Base-by-base conservation (phyloP, 768 basidiomycete genomes). In the Plicaturopsis crispa region DNA sequence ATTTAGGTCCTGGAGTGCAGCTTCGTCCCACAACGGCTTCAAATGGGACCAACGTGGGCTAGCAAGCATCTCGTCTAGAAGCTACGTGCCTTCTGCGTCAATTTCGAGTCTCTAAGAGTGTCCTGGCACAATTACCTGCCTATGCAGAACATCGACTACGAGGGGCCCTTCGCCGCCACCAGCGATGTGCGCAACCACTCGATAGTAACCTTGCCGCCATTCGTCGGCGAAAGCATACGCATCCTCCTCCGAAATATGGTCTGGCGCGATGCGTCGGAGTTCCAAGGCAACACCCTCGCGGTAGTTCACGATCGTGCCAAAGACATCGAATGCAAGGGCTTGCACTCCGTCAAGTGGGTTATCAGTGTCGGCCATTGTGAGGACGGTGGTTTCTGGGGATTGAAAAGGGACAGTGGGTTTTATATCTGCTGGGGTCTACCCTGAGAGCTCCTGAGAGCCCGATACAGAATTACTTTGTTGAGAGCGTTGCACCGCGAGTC, bases 171-270 rank as follows among this genome's bases (percentile, higher is more conserved):
- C 37, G 0, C 66, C 72, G 3, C 70, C 70, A 28, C 51, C 45
- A 4, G 73, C 68, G 14, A 80, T 61, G n/a, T n/a, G n/a, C n/a
- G n/a, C n/a, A n/a, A n/a, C n/a, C n/a, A n/a, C n/a, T n/a, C n/a
- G n/a, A n/a, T n/a, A 40, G 46, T 81, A 83, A 0, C 69, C 72
- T 2, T 48, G 50, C 35, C 80, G 62, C 79, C 80, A 83, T 45
- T 75, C 70, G 30, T 62, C 50, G 0, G 76, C 70, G 47, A 83
- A 79, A 11, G 56, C 62, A 1, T 39, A 39, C 73, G 73, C 75
- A 45, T 73, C 59, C 38, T 47, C 42, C 13, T 51, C 56, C 50
- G 34, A 12, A 34, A 8, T 21, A 19, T n/a, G n/a, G n/a, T n/a
- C n/a, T n/a, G n/a, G n/a, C n/a, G n/a, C n/a, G n/a, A n/a, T n/a